Evolutionary conservation across 768 basidiomycete genomes (phyloP).

Genomic region (Gymnopilus dilepis): DNA sequence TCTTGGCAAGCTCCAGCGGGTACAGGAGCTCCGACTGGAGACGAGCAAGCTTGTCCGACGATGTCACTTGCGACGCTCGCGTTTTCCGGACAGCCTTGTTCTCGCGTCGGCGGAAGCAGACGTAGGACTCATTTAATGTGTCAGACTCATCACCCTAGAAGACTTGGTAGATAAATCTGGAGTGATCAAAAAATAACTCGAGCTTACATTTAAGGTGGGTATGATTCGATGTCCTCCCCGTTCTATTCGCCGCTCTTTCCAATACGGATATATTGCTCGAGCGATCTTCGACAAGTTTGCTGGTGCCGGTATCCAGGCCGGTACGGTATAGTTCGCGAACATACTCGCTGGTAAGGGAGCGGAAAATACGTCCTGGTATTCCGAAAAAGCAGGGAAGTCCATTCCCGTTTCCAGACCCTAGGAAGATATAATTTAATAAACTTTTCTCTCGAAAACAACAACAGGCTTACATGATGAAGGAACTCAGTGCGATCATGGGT

Average conservation of each 20-base stretch:
- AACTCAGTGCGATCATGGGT: constrained; percentile 91
- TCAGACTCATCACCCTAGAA: constrained; percentile 86
- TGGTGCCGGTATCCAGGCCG: constrained; percentile 71
- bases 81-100: constrained; percentile 95
- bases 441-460: not conserved
- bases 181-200: not conserved
- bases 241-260: constrained; percentile 84
- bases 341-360: constrained; percentile 59
- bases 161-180: constrained; percentile 12
- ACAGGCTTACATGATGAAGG: constrained; percentile 79
- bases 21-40: constrained; percentile 77
- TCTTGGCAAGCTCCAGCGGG: constrained; percentile 74
- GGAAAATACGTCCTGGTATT: constrained; percentile 74
- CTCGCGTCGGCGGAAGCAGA: constrained; percentile 96
- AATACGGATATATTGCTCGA: constrained; percentile 81
- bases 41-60: constrained; percentile 86
- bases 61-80: constrained; percentile 86
- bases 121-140: constrained; percentile 89
- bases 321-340: constrained; percentile 73
- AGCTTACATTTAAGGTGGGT: constrained; percentile 82
- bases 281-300: constrained; percentile 70
- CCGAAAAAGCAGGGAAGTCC: constrained; percentile 72
- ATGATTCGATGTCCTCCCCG: constrained; percentile 86
- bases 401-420: constrained; percentile 71
- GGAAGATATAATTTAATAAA: not conserved